Evolutionary conservation across 1,284 basidiomycete species (phyloP).

Genomic region (Mycena citricolor): DNA sequence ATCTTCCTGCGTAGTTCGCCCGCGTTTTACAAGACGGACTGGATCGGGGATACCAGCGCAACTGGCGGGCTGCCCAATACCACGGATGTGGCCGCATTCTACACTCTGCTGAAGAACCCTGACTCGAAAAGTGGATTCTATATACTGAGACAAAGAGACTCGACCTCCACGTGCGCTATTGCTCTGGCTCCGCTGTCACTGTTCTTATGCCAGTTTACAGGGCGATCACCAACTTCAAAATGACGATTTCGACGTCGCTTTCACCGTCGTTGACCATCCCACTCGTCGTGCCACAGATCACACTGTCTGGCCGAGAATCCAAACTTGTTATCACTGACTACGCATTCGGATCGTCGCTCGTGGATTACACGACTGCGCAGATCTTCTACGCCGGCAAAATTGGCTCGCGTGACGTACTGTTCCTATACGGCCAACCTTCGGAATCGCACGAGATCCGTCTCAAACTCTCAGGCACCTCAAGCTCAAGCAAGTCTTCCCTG

Average conservation of each 20-base stretch:
- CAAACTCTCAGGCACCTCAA: conserved; percentile 43
- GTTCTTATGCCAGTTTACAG: no score
- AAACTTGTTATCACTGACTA: conserved; percentile 72
- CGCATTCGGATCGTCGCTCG: conserved; percentile 55
- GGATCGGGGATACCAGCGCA: conserved; percentile 62
- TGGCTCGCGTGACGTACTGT: conserved; percentile 66
- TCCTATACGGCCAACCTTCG: conserved; percentile 60
- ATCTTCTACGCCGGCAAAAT: conserved; percentile 68
- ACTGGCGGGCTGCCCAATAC: conserved; percentile 51
- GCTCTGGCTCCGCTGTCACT: neutral
- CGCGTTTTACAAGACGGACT: conserved; percentile 75
- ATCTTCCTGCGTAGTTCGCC: conserved; percentile 75
- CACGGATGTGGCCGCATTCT: conserved; percentile 51
- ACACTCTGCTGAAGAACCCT: conserved; percentile 64
- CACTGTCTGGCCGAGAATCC: conserved; percentile 67
- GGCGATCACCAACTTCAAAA: conserved; percentile 20
- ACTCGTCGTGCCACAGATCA: conserved; percentile 48
- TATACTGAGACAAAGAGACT: conserved; percentile 64
- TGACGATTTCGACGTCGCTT: conserved; percentile 15
- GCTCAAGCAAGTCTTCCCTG: conserved; percentile 28
- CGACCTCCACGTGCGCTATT: conserved; percentile 59
- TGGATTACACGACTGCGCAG: conserved; percentile 65
- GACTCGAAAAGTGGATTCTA: conserved; percentile 68
- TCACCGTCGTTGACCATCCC: conserved; percentile 55
- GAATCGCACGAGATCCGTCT: conserved; percentile 63